Evolutionary conservation across 78 protist species (phyloP), one percentile per base, ranked within the genome.

Genomic region (Isochrysis galbana): DNA sequence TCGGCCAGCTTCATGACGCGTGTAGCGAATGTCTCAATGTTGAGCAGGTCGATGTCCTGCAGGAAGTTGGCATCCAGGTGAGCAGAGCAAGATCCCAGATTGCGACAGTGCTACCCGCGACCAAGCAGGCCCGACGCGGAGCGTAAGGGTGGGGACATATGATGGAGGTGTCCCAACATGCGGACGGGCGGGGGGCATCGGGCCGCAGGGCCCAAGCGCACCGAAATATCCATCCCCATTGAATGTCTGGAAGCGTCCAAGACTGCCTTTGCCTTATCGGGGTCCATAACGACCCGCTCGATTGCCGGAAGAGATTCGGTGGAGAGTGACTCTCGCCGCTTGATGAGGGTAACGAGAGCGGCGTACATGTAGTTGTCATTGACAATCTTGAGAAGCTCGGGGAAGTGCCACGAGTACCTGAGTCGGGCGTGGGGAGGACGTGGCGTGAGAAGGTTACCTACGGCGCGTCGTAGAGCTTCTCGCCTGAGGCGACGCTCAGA

Each of bases 401-500:
- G 99, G 98, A 99, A 99, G 90, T 98, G 99, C 98, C 99, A 98
- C 48, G 96, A 83, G 91, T 99, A 98, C n/a, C n/a, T n/a, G n/a
- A n/a, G n/a, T n/a, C n/a, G 36, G 70, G 36, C 70, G 70, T 61
- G 70, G 36, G 70, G 70, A 25, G 70, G 70, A 61, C 70, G 22
- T 19, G 70, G 36, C 70, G 70, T 25, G 36, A 61, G 29, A n/a
- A n/a, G n/a, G n/a, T n/a, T n/a, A n/a, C n/a, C n/a, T n/a, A n/a
- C n/a, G n/a, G n/a, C n/a, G n/a, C n/a, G n/a, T n/a, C n/a, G n/a
- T n/a, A n/a, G n/a, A n/a, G n/a, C n/a, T n/a, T n/a, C n/a, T n/a
- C n/a, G n/a, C n/a, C n/a, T n/a, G n/a, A n/a, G n/a, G n/a, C n/a
- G n/a, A n/a, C n/a, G n/a, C n/a, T n/a, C n/a, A n/a, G n/a, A n/a